phyloP scores from a whole-genome alignment of 1,139 yeast species.

The Diutina catenulata region DNA sequence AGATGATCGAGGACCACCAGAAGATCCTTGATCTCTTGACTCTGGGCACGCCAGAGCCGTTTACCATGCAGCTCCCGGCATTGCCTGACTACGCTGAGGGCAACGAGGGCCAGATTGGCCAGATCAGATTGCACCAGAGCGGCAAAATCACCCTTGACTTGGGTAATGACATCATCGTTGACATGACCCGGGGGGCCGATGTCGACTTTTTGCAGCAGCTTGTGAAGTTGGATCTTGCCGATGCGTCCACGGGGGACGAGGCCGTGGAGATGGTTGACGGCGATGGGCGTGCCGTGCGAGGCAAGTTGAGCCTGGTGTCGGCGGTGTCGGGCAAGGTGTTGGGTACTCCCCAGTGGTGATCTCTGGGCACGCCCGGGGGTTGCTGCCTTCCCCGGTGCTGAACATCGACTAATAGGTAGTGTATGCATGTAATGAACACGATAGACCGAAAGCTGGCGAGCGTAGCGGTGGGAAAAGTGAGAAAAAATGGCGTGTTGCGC shows the following conservation, averaged over 20 bases:
- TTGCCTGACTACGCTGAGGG: neutral
- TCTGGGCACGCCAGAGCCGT: neutral
- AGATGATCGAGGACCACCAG: slow-evolving; percentile 22
- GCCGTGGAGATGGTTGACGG: slow-evolving; percentile 4
- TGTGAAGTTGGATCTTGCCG: neutral
- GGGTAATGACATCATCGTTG: slow-evolving; percentile 40
- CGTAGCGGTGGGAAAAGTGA: too few relatives aligned
- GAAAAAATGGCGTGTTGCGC: too few relatives aligned
- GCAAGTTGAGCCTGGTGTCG: neutral
- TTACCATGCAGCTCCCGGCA: slow-evolving; percentile 1
- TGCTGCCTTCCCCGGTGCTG: too few relatives aligned
- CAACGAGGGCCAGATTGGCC: slow-evolving; percentile 54
- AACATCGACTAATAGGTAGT: too few relatives aligned
- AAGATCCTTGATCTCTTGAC: slow-evolving; percentile 19
- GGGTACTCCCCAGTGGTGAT: slow-evolving; percentile 2
- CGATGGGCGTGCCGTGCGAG: neutral
- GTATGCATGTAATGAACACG: too few relatives aligned
- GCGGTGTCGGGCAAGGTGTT: neutral
- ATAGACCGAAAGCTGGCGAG: too few relatives aligned
- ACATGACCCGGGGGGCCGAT: slow-evolving; percentile 48
- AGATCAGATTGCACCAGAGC: slow-evolving; percentile 63
- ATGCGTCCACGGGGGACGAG: neutral
- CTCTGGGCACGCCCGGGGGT: too few relatives aligned
- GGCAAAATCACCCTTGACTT: slow-evolving; percentile 68
- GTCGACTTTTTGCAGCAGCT: slow-evolving; percentile 68